Evolutionary conservation across 2,329 filamentous ascomycete species (phyloP).

Genomic region (Penicillium sp.): DNA sequence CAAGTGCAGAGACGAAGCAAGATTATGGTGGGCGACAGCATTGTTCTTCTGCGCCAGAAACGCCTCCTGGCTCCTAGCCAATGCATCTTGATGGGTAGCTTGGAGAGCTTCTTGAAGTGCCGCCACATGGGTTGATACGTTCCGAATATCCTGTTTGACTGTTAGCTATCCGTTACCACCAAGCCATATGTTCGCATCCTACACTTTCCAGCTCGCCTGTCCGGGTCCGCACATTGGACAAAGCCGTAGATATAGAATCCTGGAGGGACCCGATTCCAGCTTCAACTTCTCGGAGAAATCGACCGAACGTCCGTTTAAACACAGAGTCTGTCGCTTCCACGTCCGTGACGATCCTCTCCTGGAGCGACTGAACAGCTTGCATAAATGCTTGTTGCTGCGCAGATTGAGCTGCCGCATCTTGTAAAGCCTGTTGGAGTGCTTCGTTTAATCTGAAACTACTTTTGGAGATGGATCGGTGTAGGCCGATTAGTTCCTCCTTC

Average conservation of each 20-base stretch:
- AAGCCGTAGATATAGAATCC: slow-evolving; percentile 18
- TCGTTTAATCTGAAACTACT: slow-evolving; percentile 36
- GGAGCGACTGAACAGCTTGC: slow-evolving; percentile 30
- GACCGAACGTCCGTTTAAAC: slow-evolving; percentile 25
- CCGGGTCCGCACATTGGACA: slow-evolving; percentile 21
- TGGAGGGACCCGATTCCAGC: slow-evolving; percentile 22
- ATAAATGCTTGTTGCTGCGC: slow-evolving; percentile 35
- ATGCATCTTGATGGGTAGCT: slow-evolving; percentile 27
- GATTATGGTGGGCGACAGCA: slow-evolving; percentile 25
- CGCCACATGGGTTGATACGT: slow-evolving; percentile 23
- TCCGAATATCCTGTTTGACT: slow-evolving; percentile 30
- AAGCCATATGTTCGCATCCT: background rate
- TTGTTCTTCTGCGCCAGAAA: slow-evolving; percentile 27
- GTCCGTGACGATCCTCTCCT: slow-evolving; percentile 30
- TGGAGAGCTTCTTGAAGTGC: slow-evolving; percentile 27
- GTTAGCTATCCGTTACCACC: slow-evolving; percentile 2
- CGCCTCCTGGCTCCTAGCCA: slow-evolving; percentile 29
- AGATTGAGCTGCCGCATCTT: slow-evolving; percentile 30
- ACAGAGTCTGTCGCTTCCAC: slow-evolving; percentile 30
- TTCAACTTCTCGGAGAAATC: slow-evolving; percentile 28
- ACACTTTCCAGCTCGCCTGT: slow-evolving; percentile 25
- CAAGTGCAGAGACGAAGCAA: slow-evolving; percentile 31
- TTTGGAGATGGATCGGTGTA: slow-evolving; percentile 39
- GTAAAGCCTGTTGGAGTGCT: slow-evolving; percentile 36
- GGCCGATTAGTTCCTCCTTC: slow-evolving; percentile 45